Conservation (phyloP, 2,329 filamentous ascomycete species). For the Elsinoe necatrix region DNA sequence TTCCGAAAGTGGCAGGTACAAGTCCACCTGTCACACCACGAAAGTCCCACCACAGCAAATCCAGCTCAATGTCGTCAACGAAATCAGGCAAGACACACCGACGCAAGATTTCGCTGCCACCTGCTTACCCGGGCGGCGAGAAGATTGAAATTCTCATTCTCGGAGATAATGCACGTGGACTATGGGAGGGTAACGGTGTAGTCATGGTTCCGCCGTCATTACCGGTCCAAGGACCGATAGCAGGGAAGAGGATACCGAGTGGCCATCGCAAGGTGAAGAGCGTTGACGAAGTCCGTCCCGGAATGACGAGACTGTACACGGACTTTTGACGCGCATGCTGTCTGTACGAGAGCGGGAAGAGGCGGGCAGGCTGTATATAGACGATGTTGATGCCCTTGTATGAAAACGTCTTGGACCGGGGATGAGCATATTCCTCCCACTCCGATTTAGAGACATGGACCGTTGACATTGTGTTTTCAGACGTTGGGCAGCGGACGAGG, state of each 20-base stretch:
- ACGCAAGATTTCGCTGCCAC: conserved; percentile 6
- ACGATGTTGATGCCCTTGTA: not conserved
- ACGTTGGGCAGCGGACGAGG: not conserved
- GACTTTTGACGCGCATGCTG: not conserved
- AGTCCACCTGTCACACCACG: not conserved
- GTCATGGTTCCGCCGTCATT: not conserved
- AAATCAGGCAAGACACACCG: not conserved
- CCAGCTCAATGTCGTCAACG: not conserved
- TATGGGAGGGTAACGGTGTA: conserved; percentile 11
- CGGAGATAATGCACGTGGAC: not conserved
- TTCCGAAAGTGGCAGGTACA: not conserved
- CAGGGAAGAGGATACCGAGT: not conserved
- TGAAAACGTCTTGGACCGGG: conserved; percentile 1
- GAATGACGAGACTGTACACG: conserved; percentile 9
- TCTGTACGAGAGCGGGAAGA: not conserved
- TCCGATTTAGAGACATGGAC: not conserved
- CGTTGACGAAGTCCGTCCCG: not conserved
- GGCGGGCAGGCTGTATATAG: not conserved
- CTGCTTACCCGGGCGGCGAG: conserved; percentile 5
- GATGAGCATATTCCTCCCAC: not conserved
- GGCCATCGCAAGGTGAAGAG: conserved; percentile 2
- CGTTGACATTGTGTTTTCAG: not conserved
- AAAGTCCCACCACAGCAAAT: conserved; percentile 3
- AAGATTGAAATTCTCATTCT: conserved; percentile 12
- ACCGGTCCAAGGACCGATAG: not conserved